Conservation (phyloP, 1,284 basidiomycete species). For the Tylopilus orsonianus region DNA sequence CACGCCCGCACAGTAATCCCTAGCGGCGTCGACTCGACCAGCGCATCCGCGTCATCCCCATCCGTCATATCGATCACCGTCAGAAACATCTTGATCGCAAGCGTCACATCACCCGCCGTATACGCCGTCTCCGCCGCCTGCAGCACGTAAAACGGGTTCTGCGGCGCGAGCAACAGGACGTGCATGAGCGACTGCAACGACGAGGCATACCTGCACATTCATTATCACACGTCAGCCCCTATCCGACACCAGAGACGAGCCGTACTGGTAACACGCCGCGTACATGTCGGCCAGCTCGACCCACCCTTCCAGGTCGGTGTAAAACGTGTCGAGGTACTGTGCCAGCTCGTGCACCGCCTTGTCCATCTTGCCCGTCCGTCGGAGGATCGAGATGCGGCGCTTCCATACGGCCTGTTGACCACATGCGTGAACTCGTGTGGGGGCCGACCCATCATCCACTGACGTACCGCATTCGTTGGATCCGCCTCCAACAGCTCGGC, state of each 20-base stretch:
- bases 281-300: conserved; percentile 91
- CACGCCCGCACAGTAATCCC: conserved; percentile 72
- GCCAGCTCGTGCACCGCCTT: conserved; percentile 76
- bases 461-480: conserved; percentile 71
- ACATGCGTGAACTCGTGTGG: no score
- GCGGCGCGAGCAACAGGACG: conserved; percentile 77
- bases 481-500: conserved; percentile 66
- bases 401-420: conserved; percentile 52
- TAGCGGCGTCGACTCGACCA: conserved; percentile 49
- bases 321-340: conserved; percentile 87
- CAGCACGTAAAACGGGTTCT: conserved; percentile 82
- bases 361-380: conserved; percentile 59
- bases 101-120: conserved; percentile 69
- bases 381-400: conserved; percentile 73
- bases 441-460: neutral
- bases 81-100: conserved; percentile 84
- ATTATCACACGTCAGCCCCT: conserved; percentile 41
- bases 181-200: conserved; percentile 79
- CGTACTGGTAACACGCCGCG: conserved; percentile 74
- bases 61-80: conserved; percentile 83
- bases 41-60: conserved; percentile 45
- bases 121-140: conserved; percentile 88
- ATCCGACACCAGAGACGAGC: neutral
- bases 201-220: conserved; percentile 30
- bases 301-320: conserved; percentile 92